Conservation (phyloP, 106 monocot genomes). For the Posidonia australis region DNA sequence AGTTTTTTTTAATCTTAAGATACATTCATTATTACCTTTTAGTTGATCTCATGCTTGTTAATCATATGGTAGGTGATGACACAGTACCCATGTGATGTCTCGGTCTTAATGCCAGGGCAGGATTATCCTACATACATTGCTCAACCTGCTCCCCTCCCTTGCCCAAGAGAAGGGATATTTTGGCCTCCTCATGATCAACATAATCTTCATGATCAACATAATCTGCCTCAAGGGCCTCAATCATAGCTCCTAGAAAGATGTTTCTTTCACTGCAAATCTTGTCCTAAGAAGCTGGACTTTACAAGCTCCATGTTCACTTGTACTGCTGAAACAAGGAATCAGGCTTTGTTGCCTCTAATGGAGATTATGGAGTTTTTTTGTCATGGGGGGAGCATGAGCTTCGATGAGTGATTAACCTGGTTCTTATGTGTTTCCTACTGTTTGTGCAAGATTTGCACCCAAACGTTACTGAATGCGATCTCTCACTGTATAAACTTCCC, state of each 20-base stretch:
- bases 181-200: constrained; percentile 55
- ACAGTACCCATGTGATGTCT: constrained; percentile 23
- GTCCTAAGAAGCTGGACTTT: background rate
- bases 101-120: constrained; percentile 87
- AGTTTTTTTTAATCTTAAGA: no score
- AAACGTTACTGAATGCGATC: no score
- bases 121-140: constrained; percentile 65
- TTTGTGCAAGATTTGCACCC: no score
- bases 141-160: constrained; percentile 78
- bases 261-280: background rate
- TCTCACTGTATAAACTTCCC: no score
- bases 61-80: constrained; percentile 26
- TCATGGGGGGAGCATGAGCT: no score
- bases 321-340: background rate
- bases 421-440: no score
- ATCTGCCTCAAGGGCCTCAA: background rate
- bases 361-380: no score
- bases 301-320: background rate
- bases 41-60: no score
- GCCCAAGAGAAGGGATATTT: constrained; percentile 58
- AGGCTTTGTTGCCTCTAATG: no score
- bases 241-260: background rate
- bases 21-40: no score
- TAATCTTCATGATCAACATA: constrained; percentile 18
- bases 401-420: no score